Evolutionary conservation across 495 filamentous ascomycete genomes (phyloP).

Genomic region (Penicillium soppii): DNA sequence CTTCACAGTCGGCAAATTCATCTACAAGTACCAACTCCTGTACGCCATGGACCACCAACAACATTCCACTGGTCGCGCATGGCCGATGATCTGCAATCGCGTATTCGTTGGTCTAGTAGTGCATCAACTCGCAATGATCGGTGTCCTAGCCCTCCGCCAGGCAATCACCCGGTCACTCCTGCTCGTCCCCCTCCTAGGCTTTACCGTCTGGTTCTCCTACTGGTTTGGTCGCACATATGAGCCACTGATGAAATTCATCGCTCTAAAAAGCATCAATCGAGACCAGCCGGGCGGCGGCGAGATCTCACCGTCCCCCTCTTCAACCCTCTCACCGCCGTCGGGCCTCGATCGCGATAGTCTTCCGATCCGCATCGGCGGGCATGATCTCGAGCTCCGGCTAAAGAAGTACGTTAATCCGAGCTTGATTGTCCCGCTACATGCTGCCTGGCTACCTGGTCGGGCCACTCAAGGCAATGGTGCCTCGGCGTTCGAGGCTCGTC

Average conservation of each 20-base stretch:
- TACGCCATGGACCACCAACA: slow-evolving; percentile 98
- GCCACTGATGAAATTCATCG: slow-evolving; percentile 88
- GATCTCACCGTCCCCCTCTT: slow-evolving; percentile 36
- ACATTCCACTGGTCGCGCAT: slow-evolving; percentile 89
- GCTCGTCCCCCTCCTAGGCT: slow-evolving; percentile 71
- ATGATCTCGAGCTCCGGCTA: slow-evolving; percentile 39
- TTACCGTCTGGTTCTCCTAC: slow-evolving; percentile 82
- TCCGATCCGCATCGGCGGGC: slow-evolving; percentile 39
- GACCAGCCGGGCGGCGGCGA: slow-evolving; percentile 41
- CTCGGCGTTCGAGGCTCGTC: slow-evolving; percentile 17
- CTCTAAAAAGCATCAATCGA: slow-evolving; percentile 75
- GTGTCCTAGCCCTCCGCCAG: slow-evolving; percentile 71
- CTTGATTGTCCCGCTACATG: slow-evolving; percentile 44
- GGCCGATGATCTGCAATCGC: slow-evolving; percentile 93
- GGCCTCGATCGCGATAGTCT: slow-evolving; percentile 46
- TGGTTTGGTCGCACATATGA: slow-evolving; percentile 73
- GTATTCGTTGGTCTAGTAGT: slow-evolving; percentile 79
- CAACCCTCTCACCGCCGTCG: slow-evolving; percentile 41
- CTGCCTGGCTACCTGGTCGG: slow-evolving; percentile 44
- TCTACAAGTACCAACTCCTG: slow-evolving; percentile 96
- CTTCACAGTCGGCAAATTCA: slow-evolving; percentile 85
- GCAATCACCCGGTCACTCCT: slow-evolving; percentile 70
- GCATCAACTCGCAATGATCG: slow-evolving; percentile 89
- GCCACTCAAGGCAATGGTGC: slow-evolving; percentile 13
- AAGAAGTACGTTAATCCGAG: slow-evolving; percentile 50